Evolutionary conservation across 2,329 filamentous ascomycete genomes (phyloP).

Genomic region (Zymoseptoria brevis): DNA sequence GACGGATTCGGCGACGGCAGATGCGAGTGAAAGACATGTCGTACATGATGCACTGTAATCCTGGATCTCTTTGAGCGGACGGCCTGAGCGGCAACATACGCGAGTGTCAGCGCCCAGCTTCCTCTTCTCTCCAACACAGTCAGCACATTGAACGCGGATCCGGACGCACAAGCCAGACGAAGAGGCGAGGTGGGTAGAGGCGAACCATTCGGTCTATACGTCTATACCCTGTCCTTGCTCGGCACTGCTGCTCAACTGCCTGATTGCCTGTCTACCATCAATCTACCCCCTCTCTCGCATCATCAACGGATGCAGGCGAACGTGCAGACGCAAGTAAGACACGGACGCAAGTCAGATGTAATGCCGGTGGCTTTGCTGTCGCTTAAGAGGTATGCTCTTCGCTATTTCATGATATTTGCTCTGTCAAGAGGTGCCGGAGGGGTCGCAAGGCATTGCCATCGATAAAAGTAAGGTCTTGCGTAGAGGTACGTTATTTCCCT

Average conservation of each 20-base stretch:
- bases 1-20: background rate
- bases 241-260: background rate
- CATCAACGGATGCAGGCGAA: background rate
- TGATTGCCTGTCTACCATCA: no score
- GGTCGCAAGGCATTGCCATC: background rate
- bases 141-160: background rate
- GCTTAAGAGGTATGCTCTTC: background rate
- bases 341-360: background rate
- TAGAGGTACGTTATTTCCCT: background rate
- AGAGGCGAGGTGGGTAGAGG: background rate
- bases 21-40: background rate
- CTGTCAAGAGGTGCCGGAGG: background rate
- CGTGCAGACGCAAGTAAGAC: background rate
- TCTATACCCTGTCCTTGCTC: background rate
- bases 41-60: background rate
- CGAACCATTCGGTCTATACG: background rate
- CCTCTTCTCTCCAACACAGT: background rate
- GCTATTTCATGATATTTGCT: background rate
- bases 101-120: background rate
- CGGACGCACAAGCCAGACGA: background rate
- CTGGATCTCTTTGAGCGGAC: background rate
- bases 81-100: background rate
- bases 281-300: no score
- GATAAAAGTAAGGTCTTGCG: background rate
- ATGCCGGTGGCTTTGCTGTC: background rate